Evolutionary conservation across 768 basidiomycete species (phyloP).

Genomic region (Tylopilus subfusipes): DNA sequence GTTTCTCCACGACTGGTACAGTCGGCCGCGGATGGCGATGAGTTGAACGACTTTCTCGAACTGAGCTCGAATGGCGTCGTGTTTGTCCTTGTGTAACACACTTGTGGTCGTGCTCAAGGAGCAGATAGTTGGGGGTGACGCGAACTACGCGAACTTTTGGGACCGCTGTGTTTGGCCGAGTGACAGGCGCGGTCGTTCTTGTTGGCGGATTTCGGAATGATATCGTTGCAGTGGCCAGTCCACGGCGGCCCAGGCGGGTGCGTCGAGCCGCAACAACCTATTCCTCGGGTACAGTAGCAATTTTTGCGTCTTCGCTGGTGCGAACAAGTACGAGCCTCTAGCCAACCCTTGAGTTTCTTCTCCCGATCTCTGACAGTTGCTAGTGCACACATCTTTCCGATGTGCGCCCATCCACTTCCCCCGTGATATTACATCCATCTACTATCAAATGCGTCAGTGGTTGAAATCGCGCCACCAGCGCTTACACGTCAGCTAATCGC

Average conservation of each 20-base stretch:
- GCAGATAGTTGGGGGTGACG: constrained; percentile 45
- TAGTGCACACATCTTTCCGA: constrained; percentile 62
- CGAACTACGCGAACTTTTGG: constrained; percentile 56
- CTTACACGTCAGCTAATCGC: constrained; percentile 49
- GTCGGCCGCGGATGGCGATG: constrained; percentile 43
- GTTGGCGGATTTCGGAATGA: constrained; percentile 44
- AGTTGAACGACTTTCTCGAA: constrained; percentile 54
- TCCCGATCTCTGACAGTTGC: constrained; percentile 67
- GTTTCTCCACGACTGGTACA: constrained; percentile 45
- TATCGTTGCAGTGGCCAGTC: constrained; percentile 63
- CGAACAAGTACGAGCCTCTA: constrained; percentile 34
- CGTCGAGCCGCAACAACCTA: constrained; percentile 13
- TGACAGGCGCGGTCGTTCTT: constrained; percentile 12
- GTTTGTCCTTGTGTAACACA: constrained; percentile 30
- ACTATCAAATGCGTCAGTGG: constrained; percentile 62
- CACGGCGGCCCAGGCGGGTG: constrained; percentile 48
- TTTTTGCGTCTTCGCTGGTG: not conserved
- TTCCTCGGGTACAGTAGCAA: not conserved
- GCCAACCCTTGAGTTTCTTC: constrained; percentile 51
- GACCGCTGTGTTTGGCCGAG: constrained; percentile 7
- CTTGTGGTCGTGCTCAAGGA: constrained; percentile 47
- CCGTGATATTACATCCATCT: constrained; percentile 60
- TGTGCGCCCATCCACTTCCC: constrained; percentile 54
- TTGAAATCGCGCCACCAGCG: constrained; percentile 48
- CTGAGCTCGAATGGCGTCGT: constrained; percentile 41